Evolutionary conservation across 2,329 filamentous ascomycete genomes (phyloP).

Genomic region (Fusarium virguliforme): DNA sequence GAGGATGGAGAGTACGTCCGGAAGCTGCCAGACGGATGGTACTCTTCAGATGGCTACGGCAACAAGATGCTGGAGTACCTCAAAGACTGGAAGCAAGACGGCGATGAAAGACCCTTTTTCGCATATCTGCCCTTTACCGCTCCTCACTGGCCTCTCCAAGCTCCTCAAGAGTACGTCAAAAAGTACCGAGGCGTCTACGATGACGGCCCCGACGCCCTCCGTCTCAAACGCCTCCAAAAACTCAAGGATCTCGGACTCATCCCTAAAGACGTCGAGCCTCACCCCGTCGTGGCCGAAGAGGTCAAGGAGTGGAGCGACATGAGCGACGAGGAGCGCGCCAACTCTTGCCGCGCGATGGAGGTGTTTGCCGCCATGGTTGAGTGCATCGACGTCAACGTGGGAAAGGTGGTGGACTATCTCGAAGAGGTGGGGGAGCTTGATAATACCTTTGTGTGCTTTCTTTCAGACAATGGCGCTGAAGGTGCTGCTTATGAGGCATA

Average conservation of each 20-base stretch:
- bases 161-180: conserved; percentile 67
- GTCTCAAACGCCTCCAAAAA: conserved; percentile 60
- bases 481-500: conserved; percentile 62
- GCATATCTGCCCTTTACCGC: conserved; percentile 66
- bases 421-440: conserved; percentile 69
- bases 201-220: conserved; percentile 70
- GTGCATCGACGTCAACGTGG: conserved; percentile 68
- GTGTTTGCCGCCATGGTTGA: conserved; percentile 73
- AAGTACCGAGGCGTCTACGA: conserved; percentile 74
- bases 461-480: conserved; percentile 75
- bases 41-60: conserved; percentile 63
- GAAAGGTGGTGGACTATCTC: conserved; percentile 67
- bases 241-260: conserved; percentile 62
- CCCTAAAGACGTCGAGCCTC: conserved; percentile 50
- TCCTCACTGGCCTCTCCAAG: conserved; percentile 76
- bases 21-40: conserved; percentile 60
- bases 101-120: conserved; percentile 51
- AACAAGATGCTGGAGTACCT: conserved; percentile 63
- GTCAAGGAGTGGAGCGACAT: conserved; percentile 26
- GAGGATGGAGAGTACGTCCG: conserved; percentile 37
- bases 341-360: conserved; percentile 56
- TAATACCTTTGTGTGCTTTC: conserved; percentile 76
- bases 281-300: conserved; percentile 35
- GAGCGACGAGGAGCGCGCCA: conserved; percentile 24
- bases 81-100: conserved; percentile 46